A percentile compares a stretch with the other conserved stretches of the same genome.
Conservation (phyloP, 1,284 basidiomycete species). For the Rhizoctonia solani region DNA sequence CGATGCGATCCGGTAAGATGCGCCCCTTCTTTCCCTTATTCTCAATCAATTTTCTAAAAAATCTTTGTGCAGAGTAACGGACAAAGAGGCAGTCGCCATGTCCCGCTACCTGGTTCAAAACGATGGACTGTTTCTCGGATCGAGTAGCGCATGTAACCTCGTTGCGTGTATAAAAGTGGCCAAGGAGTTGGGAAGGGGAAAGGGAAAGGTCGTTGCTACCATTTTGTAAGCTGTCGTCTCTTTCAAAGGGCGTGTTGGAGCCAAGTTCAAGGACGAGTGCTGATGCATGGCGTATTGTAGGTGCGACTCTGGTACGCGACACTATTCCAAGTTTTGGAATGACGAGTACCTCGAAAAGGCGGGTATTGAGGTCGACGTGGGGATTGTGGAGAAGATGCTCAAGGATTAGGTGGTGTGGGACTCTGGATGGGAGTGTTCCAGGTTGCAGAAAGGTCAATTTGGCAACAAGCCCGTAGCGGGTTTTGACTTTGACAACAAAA, state of each 20-base stretch:
- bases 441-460: too few species aligned
- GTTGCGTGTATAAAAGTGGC: constrained; percentile 83
- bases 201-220: constrained; percentile 75
- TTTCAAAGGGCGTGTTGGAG: not conserved
- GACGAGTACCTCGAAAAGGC: constrained; percentile 72
- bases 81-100: constrained; percentile 91
- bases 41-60: constrained; percentile 8
- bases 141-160: constrained; percentile 94
- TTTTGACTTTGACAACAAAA: too few species aligned
- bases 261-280: too few species aligned
- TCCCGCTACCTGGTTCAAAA: constrained; percentile 83
- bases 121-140: constrained; percentile 95
- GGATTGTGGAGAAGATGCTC: constrained; percentile 61
- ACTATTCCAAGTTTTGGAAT: constrained; percentile 92
- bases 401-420: too few species aligned
- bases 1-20: constrained; percentile 79
- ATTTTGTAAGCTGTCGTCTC: constrained; percentile 62
- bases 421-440: too few species aligned
- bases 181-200: constrained; percentile 60
- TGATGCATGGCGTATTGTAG: too few species aligned
- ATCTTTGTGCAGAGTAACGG: constrained; percentile 65
- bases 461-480: too few species aligned
- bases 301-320: constrained; percentile 81
- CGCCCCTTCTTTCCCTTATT: not conserved
- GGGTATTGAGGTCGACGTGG: constrained; percentile 60